Percentiles rank a stretch among this genome's conserved stretches.
These are phyloP conservation scores for Tetraselmis striata DNA, from an alignment of 139 green algal genomes.

Conservation along the genomic window DNA sequence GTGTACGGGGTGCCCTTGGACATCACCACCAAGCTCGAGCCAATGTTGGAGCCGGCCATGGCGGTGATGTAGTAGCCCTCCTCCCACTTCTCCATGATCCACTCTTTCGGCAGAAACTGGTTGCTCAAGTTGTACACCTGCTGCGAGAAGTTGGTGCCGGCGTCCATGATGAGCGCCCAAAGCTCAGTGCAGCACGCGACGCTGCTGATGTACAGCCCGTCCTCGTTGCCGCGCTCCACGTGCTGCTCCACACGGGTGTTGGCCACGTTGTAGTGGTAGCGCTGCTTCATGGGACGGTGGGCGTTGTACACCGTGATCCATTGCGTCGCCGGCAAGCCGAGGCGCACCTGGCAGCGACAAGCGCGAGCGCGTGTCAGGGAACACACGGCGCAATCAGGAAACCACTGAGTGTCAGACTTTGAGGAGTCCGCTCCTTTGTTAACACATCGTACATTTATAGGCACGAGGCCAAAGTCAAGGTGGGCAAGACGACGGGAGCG, in stretches of 20 bases:
- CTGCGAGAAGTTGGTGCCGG: constrained; percentile 83
- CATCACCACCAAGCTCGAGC: constrained; percentile 84
- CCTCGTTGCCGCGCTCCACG: constrained; percentile 96
- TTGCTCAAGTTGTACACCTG: constrained; percentile 73
- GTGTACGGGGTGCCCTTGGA: constrained; percentile 95
- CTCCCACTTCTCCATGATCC: constrained; percentile 99
- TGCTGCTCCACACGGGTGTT: constrained; percentile 90
- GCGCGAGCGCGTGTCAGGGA: too few species aligned
- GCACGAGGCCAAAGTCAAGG: too few species aligned
- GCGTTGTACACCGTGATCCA: constrained; percentile 85
- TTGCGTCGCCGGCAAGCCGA: constrained; percentile 93
- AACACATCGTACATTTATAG: too few species aligned
- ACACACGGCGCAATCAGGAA: too few species aligned
- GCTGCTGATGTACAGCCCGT: constrained; percentile 91
- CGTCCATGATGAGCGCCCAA: constrained; percentile 96
- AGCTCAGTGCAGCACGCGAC: constrained; percentile 96
- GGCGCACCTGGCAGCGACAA: too few species aligned
- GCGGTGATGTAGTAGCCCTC: constrained; percentile 99
- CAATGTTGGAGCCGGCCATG: constrained; percentile 81
- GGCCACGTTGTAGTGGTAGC: constrained; percentile 99
- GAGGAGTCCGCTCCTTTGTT: too few species aligned
- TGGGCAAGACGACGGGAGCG: too few species aligned
- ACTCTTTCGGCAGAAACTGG: constrained; percentile 97
- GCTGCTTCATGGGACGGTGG: constrained; percentile 94
- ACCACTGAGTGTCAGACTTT: too few species aligned